Conservation (phyloP, 352 stramenopile species). For the Aphanomyces astaci region DNA sequence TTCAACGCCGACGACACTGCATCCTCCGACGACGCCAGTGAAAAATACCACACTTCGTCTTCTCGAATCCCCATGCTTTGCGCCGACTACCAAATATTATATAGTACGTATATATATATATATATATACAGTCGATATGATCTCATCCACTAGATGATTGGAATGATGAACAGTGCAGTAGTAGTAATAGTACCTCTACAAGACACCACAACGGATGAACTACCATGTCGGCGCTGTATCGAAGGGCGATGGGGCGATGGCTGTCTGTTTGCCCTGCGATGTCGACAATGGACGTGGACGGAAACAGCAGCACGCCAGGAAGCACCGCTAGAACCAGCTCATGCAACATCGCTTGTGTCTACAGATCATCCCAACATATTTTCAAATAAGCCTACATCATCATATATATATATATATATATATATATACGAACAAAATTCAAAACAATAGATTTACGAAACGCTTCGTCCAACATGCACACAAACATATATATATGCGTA, state of each 20-base stretch:
- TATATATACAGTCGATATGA: too few relatives aligned
- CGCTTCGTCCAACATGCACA: too few relatives aligned
- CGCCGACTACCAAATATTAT: neutral
- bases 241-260: constrained; percentile 7
- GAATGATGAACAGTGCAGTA: too few relatives aligned
- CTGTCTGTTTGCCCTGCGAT: constrained; percentile 8
- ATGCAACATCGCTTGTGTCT: constrained; percentile 15
- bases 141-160: too few relatives aligned
- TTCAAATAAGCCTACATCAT: neutral
- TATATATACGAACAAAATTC: too few relatives aligned
- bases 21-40: neutral
- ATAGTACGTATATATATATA: too few relatives aligned
- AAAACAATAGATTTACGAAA: too few relatives aligned
- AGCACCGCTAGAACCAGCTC: neutral
- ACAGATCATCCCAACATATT: neutral
- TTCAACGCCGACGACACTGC: neutral
- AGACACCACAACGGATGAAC: constrained; percentile 17
- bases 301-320: constrained; percentile 2
- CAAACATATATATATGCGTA: too few relatives aligned
- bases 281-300: neutral
- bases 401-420: neutral
- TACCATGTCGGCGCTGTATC: neutral
- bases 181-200: constrained; percentile 17
- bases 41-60: constrained; percentile 17
- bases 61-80: constrained; percentile 17